Evolutionary conservation across 257 asterid species (phyloP).

Genomic region (Solanum verrucosum): DNA sequence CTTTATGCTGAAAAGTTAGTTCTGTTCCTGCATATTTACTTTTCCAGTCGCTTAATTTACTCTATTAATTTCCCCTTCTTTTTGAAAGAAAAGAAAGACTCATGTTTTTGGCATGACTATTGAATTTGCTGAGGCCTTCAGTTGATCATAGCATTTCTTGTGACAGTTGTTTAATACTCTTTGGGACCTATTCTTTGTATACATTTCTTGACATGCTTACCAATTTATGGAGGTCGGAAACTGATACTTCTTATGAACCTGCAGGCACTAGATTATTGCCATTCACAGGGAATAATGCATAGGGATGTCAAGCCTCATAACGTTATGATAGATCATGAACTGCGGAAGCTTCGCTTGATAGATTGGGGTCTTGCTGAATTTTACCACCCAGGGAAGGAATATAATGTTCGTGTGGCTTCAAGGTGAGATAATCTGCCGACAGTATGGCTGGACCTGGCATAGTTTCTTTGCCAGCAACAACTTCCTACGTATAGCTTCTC

Average conservation of each 20-base stretch:
- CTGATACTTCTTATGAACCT: not conserved
- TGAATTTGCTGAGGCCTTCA: not conserved
- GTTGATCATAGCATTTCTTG: not conserved
- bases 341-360: slow-evolving; percentile 38
- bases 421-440: slow-evolving; percentile 12
- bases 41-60: not conserved
- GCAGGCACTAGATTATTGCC: slow-evolving; percentile 44
- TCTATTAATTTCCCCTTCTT: not conserved
- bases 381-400: slow-evolving; percentile 38
- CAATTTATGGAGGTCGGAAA: not conserved
- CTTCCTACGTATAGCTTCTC: not conserved
- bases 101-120: not conserved
- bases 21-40: not conserved
- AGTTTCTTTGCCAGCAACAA: not conserved
- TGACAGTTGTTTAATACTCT: not conserved
- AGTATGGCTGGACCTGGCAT: not conserved
- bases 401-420: slow-evolving; percentile 44
- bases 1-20: not conserved
- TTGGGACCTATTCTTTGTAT: not conserved
- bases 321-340: slow-evolving; percentile 41
- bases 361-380: slow-evolving; percentile 53
- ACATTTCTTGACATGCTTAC: not conserved
- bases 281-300: slow-evolving; percentile 46
- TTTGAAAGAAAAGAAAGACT: not conserved
- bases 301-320: slow-evolving; percentile 46